A percentile compares a stretch with the other conserved stretches of the same genome.
These are phyloP conservation scores for Globisporangium iwayamae DNA, from an alignment of 352 stramenopile species.

Conservation along the genomic window DNA sequence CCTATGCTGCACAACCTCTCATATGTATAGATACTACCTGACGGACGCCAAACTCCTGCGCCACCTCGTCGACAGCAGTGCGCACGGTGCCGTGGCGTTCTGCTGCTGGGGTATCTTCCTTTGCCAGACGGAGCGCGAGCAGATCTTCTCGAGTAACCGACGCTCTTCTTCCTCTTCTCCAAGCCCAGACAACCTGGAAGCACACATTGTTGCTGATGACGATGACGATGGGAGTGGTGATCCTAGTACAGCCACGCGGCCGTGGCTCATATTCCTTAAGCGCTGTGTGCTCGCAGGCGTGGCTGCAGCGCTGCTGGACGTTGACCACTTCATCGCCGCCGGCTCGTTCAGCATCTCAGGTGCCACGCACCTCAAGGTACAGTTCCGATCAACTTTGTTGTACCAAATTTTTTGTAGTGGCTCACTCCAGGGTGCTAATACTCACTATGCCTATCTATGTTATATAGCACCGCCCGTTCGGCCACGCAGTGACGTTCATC, in stretches of 20 bases:
- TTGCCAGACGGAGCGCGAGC: slow-evolving; percentile 23
- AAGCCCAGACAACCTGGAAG: slow-evolving; percentile 3
- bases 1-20: neutral
- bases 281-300: slow-evolving; percentile 39
- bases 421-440: neutral
- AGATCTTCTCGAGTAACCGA: neutral
- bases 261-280: slow-evolving; percentile 30
- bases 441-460: neutral
- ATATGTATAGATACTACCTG: slow-evolving; percentile 21
- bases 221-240: neutral
- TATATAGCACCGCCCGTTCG: slow-evolving; percentile 45
- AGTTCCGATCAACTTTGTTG: neutral
- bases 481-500: slow-evolving; percentile 66
- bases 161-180: slow-evolving; percentile 5
- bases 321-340: slow-evolving; percentile 75
- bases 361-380: slow-evolving; percentile 48
- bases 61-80: slow-evolving; percentile 59
- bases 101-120: slow-evolving; percentile 64
- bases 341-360: slow-evolving; percentile 46
- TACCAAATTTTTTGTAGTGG: neutral
- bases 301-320: slow-evolving; percentile 46
- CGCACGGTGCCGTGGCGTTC: slow-evolving; percentile 51
- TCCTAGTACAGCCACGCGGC: neutral
- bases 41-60: slow-evolving; percentile 38
- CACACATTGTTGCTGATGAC: neutral